A percentile compares a stretch with the other conserved stretches of the same genome.
Conservation (phyloP, 441 rosid species). For the Euphorbia schlechtendalii region DNA sequence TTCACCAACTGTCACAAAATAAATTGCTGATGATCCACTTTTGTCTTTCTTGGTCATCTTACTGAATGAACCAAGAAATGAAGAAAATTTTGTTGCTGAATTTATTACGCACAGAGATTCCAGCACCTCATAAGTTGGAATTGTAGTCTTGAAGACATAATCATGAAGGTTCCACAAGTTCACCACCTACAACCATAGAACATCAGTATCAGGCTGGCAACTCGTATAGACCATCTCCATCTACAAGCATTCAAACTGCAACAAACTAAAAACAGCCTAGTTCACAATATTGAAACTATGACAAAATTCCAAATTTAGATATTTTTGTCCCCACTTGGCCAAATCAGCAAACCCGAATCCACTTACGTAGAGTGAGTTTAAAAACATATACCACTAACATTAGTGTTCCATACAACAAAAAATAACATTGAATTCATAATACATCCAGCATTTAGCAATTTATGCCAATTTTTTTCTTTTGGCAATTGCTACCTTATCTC, state of each 20-base stretch:
- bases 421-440: background rate
- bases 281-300: conserved; percentile 3
- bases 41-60: conserved; percentile 39
- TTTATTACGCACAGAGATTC: conserved; percentile 58
- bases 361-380: background rate
- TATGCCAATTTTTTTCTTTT: background rate
- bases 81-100: conserved; percentile 45
- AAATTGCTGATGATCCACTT: conserved; percentile 32
- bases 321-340: background rate
- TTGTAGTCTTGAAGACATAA: conserved; percentile 62
- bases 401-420: background rate
- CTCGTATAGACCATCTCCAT: conserved; percentile 12
- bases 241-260: conserved; percentile 3
- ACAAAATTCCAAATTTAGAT: background rate
- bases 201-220: conserved; percentile 15
- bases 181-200: conserved; percentile 58
- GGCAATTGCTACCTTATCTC: conserved; percentile 64
- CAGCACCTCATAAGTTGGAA: conserved; percentile 76
- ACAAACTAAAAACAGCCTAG: conserved; percentile 1
- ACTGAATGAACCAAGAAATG: conserved; percentile 37
- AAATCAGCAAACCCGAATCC: background rate
- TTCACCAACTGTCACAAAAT: conserved; percentile 83
- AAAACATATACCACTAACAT: background rate
- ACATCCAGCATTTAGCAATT: background rate
- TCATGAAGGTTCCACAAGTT: conserved; percentile 87